Base-by-base conservation (phyloP, 371 early-diverging fungal species). In the Nematocida major region DNA sequence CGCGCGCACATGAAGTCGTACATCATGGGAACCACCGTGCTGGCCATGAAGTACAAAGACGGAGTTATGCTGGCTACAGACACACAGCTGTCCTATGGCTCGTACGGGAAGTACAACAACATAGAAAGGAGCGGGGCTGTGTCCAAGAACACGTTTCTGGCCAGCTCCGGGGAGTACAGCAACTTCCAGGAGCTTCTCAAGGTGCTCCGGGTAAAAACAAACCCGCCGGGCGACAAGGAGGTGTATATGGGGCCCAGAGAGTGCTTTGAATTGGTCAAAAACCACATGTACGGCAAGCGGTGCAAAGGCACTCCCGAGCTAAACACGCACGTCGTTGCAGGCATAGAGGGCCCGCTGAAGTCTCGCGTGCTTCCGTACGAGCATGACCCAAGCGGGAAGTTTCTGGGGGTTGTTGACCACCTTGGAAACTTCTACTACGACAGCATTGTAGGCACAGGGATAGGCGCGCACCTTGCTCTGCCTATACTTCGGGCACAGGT, bases 401-500 rank as follows among this genome's bases (percentile, higher is more conserved):
- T 76, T 40, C 47, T 66, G 0, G 96, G 96, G 5, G 93, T 87
- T 79, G 92, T 96, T 53, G 93, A 96, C 84, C 86, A 93, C 59
- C 89, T 90, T 81, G 99, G 97, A 42, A 95, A 94, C 26, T 93
- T 94, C 24, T 95, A 94, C 82, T 88, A 91, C 80, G 82, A 93
- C 3, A 82, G 89, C 18, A 90, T 92, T 24, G 90, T 96, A 76
- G 95, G 96, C 42, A 95, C 97, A 40, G 97, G 99, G 32, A 93
- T 91, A 82, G 96, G 96, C 40, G 89, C 88, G 39, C 89, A 95
- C 85, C 83, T 97, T 61, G 96, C 94, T 51, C 90, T 91, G 76
- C 99, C 99, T 54, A 89, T 96, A 66, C 83, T 98, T 80, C 87
- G 97, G 84, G 38, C 88, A 91, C 51, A 42, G 45, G 47, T 61